Evolutionary conservation across 768 basidiomycete species (phyloP).

Genomic region (Rhizopogon roseolus): DNA sequence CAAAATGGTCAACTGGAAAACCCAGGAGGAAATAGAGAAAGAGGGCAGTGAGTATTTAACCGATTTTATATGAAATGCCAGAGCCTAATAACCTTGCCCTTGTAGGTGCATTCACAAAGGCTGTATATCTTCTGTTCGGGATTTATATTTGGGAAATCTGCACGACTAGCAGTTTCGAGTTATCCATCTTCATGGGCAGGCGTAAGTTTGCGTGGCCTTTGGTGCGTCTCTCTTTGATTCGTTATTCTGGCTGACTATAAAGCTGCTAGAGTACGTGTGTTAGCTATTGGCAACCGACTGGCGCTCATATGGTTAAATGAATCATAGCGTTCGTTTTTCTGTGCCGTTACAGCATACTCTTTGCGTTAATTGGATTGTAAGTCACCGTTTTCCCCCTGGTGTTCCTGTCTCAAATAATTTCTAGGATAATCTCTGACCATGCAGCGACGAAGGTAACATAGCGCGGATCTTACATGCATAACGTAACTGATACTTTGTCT

Average conservation of each 20-base stretch:
- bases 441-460: slow-evolving; percentile 39
- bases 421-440: slow-evolving; percentile 55
- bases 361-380: slow-evolving; percentile 60
- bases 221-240: slow-evolving; percentile 34
- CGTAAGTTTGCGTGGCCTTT: slow-evolving; percentile 67
- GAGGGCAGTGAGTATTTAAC: slow-evolving; percentile 18
- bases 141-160: slow-evolving; percentile 66
- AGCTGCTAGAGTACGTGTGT: slow-evolving; percentile 1
- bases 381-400: slow-evolving; percentile 13
- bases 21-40: slow-evolving; percentile 11
- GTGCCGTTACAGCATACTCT: slow-evolving; percentile 68
- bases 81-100: slow-evolving; percentile 1
- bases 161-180: slow-evolving; percentile 61
- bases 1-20: slow-evolving; percentile 23
- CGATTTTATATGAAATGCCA: neutral
- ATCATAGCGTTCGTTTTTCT: slow-evolving; percentile 58
- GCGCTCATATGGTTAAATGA: slow-evolving; percentile 4
- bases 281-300: neutral
- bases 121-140: slow-evolving; percentile 62
- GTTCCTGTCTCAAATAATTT: neutral
- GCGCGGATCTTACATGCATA: neutral
- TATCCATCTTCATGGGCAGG: slow-evolving; percentile 53
- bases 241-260: neutral
- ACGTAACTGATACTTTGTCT: neutral
- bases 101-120: slow-evolving; percentile 52